Evolutionary conservation across 2,329 filamentous ascomycete genomes (phyloP).

Genomic region (Alternaria longipes): DNA sequence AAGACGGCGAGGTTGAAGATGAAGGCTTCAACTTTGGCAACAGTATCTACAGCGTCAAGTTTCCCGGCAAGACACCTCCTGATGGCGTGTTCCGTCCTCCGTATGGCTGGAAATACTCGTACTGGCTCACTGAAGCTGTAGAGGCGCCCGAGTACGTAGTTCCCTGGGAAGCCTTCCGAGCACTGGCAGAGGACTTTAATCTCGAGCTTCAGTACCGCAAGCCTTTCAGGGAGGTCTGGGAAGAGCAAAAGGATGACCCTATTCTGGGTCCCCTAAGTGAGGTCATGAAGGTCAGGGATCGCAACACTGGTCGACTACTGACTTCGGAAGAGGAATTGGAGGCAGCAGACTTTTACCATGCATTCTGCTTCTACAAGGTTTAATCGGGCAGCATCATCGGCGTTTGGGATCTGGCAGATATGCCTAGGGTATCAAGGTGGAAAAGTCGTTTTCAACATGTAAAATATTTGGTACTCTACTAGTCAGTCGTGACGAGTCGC

Average conservation of each 20-base stretch:
- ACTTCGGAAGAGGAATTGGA: slow-evolving; percentile 91
- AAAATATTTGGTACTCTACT: background rate
- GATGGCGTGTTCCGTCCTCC: slow-evolving; percentile 94
- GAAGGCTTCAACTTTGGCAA: slow-evolving; percentile 84
- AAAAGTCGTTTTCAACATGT: background rate
- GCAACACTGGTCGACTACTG: slow-evolving; percentile 70
- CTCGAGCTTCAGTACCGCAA: slow-evolving; percentile 95
- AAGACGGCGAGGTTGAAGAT: slow-evolving; percentile 58
- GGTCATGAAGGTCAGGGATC: slow-evolving; percentile 90
- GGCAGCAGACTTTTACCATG: slow-evolving; percentile 83
- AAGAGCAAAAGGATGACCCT: slow-evolving; percentile 85
- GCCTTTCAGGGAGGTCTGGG: slow-evolving; percentile 89
- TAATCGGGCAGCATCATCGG: slow-evolving; percentile 48
- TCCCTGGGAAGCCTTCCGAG: slow-evolving; percentile 97
- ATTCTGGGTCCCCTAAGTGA: slow-evolving; percentile 86
- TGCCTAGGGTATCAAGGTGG: background rate
- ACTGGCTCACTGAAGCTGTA: slow-evolving; percentile 94
- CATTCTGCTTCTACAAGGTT: slow-evolving; percentile 97
- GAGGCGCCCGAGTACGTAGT: slow-evolving; percentile 98
- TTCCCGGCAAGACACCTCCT: slow-evolving; percentile 80
- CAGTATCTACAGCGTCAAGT: slow-evolving; percentile 87
- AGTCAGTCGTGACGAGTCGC: background rate
- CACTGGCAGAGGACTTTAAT: slow-evolving; percentile 94
- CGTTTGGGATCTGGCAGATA: slow-evolving; percentile 9
- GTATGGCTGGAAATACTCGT: slow-evolving; percentile 98